These are phyloP conservation scores for Dalbergia cochinchinensis DNA, from an alignment of 306 rosid species.

Conservation along the genomic window DNA sequence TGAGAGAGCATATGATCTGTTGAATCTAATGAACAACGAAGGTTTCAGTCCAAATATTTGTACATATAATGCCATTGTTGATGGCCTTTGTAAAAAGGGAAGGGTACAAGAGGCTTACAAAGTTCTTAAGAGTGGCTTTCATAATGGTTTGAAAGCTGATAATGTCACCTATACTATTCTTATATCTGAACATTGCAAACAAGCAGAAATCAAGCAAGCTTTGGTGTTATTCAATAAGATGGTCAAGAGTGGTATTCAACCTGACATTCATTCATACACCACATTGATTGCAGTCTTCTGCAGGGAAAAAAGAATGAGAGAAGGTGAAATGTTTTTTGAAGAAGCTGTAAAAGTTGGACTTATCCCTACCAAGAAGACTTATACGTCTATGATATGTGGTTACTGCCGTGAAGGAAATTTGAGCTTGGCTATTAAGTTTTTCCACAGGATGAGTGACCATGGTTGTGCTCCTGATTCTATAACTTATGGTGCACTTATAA, in stretches of 20 bases:
- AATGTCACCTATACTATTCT: constrained; percentile 79
- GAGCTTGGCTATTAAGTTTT: constrained; percentile 65
- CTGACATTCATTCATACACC: constrained; percentile 80
- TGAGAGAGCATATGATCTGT: constrained; percentile 68
- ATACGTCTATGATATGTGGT: constrained; percentile 90
- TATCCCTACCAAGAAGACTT: constrained; percentile 80
- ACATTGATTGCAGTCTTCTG: constrained; percentile 79
- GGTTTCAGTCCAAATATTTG: constrained; percentile 77
- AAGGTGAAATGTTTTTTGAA: constrained; percentile 68
- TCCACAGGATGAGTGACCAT: constrained; percentile 73
- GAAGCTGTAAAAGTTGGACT: constrained; percentile 68
- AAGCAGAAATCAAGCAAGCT: constrained; percentile 63
- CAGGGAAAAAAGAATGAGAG: constrained; percentile 70
- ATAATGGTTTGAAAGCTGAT: constrained; percentile 62
- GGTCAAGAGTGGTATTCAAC: constrained; percentile 77
- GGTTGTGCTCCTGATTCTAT: constrained; percentile 75
- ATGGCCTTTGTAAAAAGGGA: constrained; percentile 82
- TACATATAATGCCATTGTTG: constrained; percentile 78
- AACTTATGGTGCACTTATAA: constrained; percentile 80
- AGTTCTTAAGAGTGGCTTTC: constrained; percentile 60
- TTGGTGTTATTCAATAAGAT: constrained; percentile 79
- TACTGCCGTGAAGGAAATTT: constrained; percentile 74
- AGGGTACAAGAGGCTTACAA: constrained; percentile 73
- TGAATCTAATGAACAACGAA: constrained; percentile 70
- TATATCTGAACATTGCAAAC: constrained; percentile 78